phyloP scores from a whole-genome alignment of 768 basidiomycete species.

The Porpolomopsis calyptriformis region DNA sequence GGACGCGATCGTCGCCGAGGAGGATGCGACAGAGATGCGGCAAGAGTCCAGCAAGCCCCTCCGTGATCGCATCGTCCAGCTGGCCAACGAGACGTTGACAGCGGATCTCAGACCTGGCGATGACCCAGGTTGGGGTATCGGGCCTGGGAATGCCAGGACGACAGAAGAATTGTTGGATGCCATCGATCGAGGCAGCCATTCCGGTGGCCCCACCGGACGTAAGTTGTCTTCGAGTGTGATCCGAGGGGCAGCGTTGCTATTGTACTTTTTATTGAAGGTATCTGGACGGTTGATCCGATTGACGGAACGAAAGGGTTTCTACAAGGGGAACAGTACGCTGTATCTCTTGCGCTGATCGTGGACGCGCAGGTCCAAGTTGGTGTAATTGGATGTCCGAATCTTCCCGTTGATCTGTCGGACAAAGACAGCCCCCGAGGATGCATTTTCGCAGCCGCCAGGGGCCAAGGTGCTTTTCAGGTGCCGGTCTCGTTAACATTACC shows the following conservation, averaged over 20 bases:
- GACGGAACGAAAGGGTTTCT: constrained; percentile 94
- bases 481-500: constrained; percentile 5
- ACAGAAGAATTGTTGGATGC: constrained; percentile 61
- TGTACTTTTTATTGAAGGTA: constrained; percentile 33
- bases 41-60: constrained; percentile 33
- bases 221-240: constrained; percentile 22
- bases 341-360: constrained; percentile 77
- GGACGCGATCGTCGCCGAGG: constrained; percentile 90
- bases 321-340: constrained; percentile 86
- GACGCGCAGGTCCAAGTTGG: constrained; percentile 72
- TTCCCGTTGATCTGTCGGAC: constrained; percentile 45
- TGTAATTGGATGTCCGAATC: constrained; percentile 88
- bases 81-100: constrained; percentile 73
- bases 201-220: constrained; percentile 68
- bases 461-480: constrained; percentile 74
- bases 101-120: constrained; percentile 47
- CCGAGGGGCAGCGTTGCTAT: not conserved
- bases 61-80: constrained; percentile 57
- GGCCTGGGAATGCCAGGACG: constrained; percentile 42
- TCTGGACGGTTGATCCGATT: constrained; percentile 85
- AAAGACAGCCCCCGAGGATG: constrained; percentile 61
- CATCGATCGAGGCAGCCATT: constrained; percentile 74
- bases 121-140: constrained; percentile 59
- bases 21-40: constrained; percentile 77
- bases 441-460: constrained; percentile 79